Conservation (phyloP, 2,329 filamentous ascomycete species). For the Colletotrichum horii region DNA sequence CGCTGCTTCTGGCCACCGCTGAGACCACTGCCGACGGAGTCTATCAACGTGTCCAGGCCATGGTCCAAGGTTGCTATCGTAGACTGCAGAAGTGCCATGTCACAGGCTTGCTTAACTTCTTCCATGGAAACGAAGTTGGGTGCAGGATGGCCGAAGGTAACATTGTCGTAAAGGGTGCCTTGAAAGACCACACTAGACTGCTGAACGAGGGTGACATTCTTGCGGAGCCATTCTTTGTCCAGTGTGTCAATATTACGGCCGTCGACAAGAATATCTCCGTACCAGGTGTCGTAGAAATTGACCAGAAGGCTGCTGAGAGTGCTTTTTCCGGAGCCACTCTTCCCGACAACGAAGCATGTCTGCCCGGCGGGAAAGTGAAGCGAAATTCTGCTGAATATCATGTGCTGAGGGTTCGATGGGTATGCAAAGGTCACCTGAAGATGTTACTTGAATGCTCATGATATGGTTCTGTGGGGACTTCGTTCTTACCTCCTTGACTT, state of each 20-base stretch:
- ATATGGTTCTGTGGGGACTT: not conserved
- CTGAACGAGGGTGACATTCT: conserved; percentile 81
- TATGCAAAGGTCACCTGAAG: conserved; percentile 79
- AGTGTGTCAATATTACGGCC: conserved; percentile 65
- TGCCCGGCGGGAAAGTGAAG: conserved; percentile 76
- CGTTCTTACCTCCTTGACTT: conserved; percentile 67
- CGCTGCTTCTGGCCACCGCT: conserved; percentile 88
- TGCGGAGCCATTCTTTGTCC: conserved; percentile 73
- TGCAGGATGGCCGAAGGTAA: conserved; percentile 69
- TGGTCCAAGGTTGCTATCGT: conserved; percentile 71
- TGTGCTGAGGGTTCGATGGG: conserved; percentile 67
- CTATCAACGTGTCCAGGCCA: conserved; percentile 75
- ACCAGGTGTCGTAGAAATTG: conserved; percentile 72
- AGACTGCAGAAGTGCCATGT: conserved; percentile 71
- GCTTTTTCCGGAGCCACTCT: conserved; percentile 91
- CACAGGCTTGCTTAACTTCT: conserved; percentile 66
- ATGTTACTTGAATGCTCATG: not conserved
- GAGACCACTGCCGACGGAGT: conserved; percentile 70
- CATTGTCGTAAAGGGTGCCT: conserved; percentile 78
- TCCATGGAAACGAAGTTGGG: conserved; percentile 44
- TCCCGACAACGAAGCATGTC: conserved; percentile 82
- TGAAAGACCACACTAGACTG: conserved; percentile 84
- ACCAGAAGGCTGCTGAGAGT: conserved; percentile 83
- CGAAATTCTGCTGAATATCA: conserved; percentile 64
- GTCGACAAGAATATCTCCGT: conserved; percentile 74